Conservation (phyloP, 2,329 filamentous ascomycete species). For the Akanthomyces lecanii region DNA sequence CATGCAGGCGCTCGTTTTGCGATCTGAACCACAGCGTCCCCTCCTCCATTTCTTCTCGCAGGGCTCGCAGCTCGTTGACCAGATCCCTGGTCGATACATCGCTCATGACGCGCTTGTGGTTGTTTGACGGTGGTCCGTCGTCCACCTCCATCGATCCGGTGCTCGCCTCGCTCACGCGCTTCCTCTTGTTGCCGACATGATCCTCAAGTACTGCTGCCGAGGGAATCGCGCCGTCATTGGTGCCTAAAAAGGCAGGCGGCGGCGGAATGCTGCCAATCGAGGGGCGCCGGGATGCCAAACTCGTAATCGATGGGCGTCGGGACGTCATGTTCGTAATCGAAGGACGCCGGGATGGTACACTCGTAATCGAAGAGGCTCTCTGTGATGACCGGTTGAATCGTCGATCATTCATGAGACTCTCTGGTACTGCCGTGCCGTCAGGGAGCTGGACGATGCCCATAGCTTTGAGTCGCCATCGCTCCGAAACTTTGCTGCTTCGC, state of each 20-base stretch:
- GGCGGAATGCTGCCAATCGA: slow-evolving; percentile 7
- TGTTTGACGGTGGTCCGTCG: slow-evolving; percentile 20
- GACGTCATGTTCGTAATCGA: slow-evolving; percentile 2
- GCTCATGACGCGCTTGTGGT: slow-evolving; percentile 39
- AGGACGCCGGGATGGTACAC: slow-evolving; percentile 3
- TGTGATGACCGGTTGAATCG: slow-evolving; percentile 24
- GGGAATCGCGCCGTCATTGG: neutral
- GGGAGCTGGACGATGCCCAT: slow-evolving; percentile 51
- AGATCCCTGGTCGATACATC: slow-evolving; percentile 34
- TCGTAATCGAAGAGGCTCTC: neutral
- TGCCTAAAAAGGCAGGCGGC: neutral
- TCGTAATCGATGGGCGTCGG: slow-evolving; percentile 13
- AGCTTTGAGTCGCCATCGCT: slow-evolving; percentile 44
- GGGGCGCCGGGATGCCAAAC: slow-evolving; percentile 4
- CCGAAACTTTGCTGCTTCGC: slow-evolving; percentile 36
- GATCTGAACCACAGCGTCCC: slow-evolving; percentile 43
- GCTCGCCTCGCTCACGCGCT: slow-evolving; percentile 28
- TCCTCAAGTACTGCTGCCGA: slow-evolving; percentile 18
- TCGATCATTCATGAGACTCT: slow-evolving; percentile 45
- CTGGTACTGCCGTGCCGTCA: slow-evolving; percentile 50
- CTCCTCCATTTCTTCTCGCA: slow-evolving; percentile 44
- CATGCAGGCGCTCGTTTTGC: slow-evolving; percentile 41
- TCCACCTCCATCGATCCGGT: slow-evolving; percentile 14
- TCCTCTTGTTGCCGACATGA: slow-evolving; percentile 30
- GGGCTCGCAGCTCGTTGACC: slow-evolving; percentile 37